Evolutionary conservation across 208 protist genomes (phyloP), one percentile per base, ranked within the genome.

Genomic region (Trichomonas vaginalis): DNA sequence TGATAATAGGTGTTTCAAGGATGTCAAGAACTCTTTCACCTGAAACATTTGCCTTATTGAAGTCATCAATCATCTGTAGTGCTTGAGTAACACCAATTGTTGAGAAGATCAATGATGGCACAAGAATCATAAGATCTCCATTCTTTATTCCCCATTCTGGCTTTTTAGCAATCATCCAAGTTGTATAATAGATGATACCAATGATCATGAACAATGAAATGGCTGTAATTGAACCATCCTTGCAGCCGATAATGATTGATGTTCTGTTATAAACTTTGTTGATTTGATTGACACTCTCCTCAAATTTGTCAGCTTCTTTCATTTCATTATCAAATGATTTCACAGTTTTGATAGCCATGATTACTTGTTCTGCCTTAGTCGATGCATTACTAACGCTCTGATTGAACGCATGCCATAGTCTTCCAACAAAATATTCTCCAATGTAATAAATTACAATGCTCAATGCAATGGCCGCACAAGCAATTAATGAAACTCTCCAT

Each of bases 301-400:
- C 12, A 86, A 42, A 86, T 86, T 86, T 23, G 37, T 37, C 79
- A 45, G 17, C 17, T 86, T 86, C 79, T 21, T 86, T 42, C 9
- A 86, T 27, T 42, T 86, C 79, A 86, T 86, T 86, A 86, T 86
- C 35, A 17, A 86, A 86, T 86, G 79, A 86, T 86, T 86, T 86
- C 0, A 86, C 37, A 9, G 79, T 86, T 80, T 27, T 9, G n/a
- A n/a, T n/a, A n/a, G n/a, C n/a, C n/a, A n/a, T n/a, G n/a, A n/a
- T n/a, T n/a, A n/a, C n/a, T n/a, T n/a, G n/a, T n/a, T n/a, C n/a
- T n/a, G n/a, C n/a, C n/a, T n/a, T n/a, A n/a, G n/a, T n/a, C n/a
- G n/a, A n/a, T n/a, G n/a, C n/a, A n/a, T n/a, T n/a, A n/a, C n/a
- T n/a, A n/a, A n/a, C n/a, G n/a, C n/a, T n/a, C n/a, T n/a, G n/a